Evolutionary conservation across 2,329 filamentous ascomycete species (phyloP).

Genomic region (Chaetomiaceae sp.): DNA sequence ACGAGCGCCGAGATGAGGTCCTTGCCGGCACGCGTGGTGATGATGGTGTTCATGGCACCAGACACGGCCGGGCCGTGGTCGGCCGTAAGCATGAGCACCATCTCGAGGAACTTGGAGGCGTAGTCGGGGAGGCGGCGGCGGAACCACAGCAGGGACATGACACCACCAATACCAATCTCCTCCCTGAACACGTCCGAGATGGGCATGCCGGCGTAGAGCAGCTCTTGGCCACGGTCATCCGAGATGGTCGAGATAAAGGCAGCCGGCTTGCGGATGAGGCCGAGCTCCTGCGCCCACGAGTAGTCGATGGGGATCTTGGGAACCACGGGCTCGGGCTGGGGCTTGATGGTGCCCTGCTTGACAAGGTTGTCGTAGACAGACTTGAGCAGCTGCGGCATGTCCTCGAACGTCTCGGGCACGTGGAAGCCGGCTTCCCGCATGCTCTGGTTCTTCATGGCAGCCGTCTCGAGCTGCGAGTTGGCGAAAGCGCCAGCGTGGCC

Average conservation of each 20-base stretch:
- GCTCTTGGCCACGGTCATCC: slow-evolving; percentile 98
- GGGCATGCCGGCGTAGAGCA: slow-evolving; percentile 97
- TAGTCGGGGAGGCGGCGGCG: slow-evolving; percentile 92
- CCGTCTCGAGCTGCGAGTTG: slow-evolving; percentile 99
- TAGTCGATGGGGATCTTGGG: slow-evolving; percentile 99
- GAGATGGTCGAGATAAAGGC: slow-evolving; percentile 99
- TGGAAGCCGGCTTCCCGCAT: slow-evolving; percentile 94
- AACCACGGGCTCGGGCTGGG: slow-evolving; percentile 81
- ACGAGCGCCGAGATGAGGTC: slow-evolving; percentile 95
- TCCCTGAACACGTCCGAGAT: slow-evolving; percentile 99
- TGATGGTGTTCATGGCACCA: slow-evolving; percentile 99
- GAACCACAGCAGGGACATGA: slow-evolving; percentile 99
- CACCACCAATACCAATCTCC: slow-evolving; percentile 98
- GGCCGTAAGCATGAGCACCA: slow-evolving; percentile 99
- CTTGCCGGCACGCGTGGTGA: slow-evolving; percentile 98
- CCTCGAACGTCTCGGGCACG: slow-evolving; percentile 95
- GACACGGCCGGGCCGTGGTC: slow-evolving; percentile 98
- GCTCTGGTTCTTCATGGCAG: slow-evolving; percentile 90
- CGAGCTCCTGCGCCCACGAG: slow-evolving; percentile 98
- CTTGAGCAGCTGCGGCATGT: slow-evolving; percentile 73
- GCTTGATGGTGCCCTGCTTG: slow-evolving; percentile 76
- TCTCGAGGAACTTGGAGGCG: slow-evolving; percentile 98
- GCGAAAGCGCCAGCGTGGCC: slow-evolving; percentile 97
- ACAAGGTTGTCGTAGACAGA: slow-evolving; percentile 86
- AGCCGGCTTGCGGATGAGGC: slow-evolving; percentile 98